Evolutionary conservation across 208 protist species (phyloP).

Genomic region (Acanthamoeba castellanii): DNA sequence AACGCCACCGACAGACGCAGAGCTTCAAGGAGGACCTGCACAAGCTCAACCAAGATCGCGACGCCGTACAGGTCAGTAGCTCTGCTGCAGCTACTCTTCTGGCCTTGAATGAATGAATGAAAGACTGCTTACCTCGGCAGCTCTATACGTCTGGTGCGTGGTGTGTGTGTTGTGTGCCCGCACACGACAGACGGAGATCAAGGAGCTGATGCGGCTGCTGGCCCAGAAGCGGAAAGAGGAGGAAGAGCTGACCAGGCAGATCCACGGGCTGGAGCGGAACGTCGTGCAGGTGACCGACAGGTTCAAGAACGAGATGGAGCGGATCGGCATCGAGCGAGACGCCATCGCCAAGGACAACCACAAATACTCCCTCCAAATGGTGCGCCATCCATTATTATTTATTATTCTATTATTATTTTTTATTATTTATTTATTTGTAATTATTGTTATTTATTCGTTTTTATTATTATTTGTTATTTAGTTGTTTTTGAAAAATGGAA

Average conservation of each 20-base stretch:
- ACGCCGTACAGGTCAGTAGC: background rate
- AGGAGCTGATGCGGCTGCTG: conserved; percentile 19
- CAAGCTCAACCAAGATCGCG: background rate
- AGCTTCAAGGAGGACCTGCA: conserved; percentile 10
- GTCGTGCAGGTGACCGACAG: background rate
- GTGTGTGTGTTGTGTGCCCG: too few species aligned
- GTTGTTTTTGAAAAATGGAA: too few species aligned
- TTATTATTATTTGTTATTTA: background rate
- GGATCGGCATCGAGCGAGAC: conserved; percentile 1
- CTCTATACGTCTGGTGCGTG: too few species aligned
- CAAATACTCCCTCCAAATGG: conserved; percentile 5
- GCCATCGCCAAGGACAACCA: conserved; percentile 4
- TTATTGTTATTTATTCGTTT: background rate
- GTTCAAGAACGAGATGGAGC: background rate
- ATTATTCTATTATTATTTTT: background rate
- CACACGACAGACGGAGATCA: conserved; percentile 22
- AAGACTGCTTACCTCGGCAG: too few species aligned
- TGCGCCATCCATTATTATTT: background rate
- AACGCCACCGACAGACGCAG: too few species aligned
- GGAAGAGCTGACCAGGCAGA: background rate
- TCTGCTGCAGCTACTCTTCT: background rate
- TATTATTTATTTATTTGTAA: background rate
- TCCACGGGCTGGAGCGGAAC: background rate
- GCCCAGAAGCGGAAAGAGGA: background rate
- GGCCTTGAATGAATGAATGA: background rate